A percentile compares a stretch with the other conserved stretches of the same genome.
These are phyloP conservation scores for Myochromella boudieri DNA, from an alignment of 768 basidiomycete species.

Conservation along the genomic window DNA sequence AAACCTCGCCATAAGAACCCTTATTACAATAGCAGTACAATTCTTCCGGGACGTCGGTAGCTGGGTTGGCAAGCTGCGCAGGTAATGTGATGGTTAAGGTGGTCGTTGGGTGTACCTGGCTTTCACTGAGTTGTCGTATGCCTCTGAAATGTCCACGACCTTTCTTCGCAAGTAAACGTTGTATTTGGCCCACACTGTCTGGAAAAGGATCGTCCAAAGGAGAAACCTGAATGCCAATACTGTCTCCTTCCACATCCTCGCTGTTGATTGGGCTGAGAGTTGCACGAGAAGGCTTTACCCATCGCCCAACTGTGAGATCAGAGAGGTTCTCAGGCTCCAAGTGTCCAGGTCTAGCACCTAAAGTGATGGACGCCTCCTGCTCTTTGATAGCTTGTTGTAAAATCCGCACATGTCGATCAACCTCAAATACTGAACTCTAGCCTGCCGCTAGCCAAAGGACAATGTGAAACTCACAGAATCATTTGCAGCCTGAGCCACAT, in stretches of 20 bases:
- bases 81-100: constrained; percentile 39
- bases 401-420: constrained; percentile 77
- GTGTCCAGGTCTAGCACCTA: constrained; percentile 33
- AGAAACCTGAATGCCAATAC: background rate
- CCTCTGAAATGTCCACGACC: constrained; percentile 23
- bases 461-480: constrained; percentile 53
- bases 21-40: constrained; percentile 83
- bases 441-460: constrained; percentile 2
- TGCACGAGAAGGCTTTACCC: constrained; percentile 42
- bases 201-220: background rate
- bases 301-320: constrained; percentile 59
- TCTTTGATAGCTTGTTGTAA: constrained; percentile 66
- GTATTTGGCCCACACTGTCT: constrained; percentile 3
- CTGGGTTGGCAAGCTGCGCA: constrained; percentile 21
- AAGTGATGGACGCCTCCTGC: constrained; percentile 39
- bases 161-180: constrained; percentile 9
- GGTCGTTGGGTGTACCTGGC: no score
- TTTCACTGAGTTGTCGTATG: no score
- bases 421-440: constrained; percentile 37
- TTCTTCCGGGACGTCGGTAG: constrained; percentile 29
- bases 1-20: constrained; percentile 77
- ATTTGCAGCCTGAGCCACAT: constrained; percentile 66
- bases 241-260: constrained; percentile 16
- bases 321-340: constrained; percentile 54
- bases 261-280: constrained; percentile 42